These are phyloP conservation scores for Phytophthora crassamura DNA, from an alignment of 352 stramenopile species.

Conservation along the genomic window DNA sequence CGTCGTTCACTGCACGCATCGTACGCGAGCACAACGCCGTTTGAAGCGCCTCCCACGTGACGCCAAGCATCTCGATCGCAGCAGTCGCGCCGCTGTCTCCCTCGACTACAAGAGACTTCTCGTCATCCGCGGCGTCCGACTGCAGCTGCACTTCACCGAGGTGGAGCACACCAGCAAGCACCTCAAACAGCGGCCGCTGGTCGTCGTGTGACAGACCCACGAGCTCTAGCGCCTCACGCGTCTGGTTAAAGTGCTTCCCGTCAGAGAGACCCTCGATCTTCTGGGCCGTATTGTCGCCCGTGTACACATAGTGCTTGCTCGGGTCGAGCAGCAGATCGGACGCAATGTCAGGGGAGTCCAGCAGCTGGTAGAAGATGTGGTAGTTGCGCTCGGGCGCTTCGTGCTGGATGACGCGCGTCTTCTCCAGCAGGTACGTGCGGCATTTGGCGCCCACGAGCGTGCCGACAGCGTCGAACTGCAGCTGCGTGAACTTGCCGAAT, in stretches of 20 bases:
- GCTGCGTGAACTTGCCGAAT: constrained; percentile 98
- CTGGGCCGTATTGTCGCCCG: constrained; percentile 62
- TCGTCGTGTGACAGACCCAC: constrained; percentile 87
- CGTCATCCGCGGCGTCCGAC: constrained; percentile 75
- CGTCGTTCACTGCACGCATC: constrained; percentile 85
- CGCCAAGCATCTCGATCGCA: constrained; percentile 89
- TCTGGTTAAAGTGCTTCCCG: constrained; percentile 87
- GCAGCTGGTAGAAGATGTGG: constrained; percentile 96
- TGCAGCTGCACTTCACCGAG: constrained; percentile 93
- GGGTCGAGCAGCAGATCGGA: constrained; percentile 59
- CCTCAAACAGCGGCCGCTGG: constrained; percentile 92
- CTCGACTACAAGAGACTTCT: constrained; percentile 73
- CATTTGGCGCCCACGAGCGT: constrained; percentile 94
- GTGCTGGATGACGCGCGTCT: constrained; percentile 96
- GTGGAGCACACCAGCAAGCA: constrained; percentile 94
- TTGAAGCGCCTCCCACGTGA: constrained; percentile 90
- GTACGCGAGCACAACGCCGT: constrained; percentile 92
- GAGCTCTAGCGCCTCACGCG: constrained; percentile 64
- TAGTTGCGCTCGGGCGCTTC: constrained; percentile 95
- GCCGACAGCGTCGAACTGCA: constrained; percentile 90
- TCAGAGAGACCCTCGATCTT: constrained; percentile 84
- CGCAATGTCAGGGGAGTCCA: constrained; percentile 61
- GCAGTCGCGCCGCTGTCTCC: constrained; percentile 47
- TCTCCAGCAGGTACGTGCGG: constrained; percentile 97
- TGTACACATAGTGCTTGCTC: constrained; percentile 66